These are phyloP conservation scores for Ustilago hordei DNA, from an alignment of 1,284 basidiomycete genomes.

Conservation along the genomic window DNA sequence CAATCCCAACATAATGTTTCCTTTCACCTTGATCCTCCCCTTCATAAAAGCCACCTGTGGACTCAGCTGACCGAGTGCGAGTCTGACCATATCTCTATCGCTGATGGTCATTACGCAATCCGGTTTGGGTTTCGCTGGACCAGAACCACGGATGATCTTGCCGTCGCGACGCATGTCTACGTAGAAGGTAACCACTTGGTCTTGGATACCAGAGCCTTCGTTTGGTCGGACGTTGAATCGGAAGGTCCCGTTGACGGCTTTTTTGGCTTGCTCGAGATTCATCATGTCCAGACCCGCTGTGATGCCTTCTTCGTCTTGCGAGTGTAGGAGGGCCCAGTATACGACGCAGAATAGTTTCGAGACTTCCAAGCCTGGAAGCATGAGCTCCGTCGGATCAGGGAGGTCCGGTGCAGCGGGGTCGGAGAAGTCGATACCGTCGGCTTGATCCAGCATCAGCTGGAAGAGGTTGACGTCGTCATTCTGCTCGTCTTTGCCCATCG, in stretches of 20 bases:
- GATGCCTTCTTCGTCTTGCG: slow-evolving; percentile 46
- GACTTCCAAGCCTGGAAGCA: slow-evolving; percentile 49
- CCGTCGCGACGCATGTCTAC: slow-evolving; percentile 60
- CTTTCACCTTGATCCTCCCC: slow-evolving; percentile 59
- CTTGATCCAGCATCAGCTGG: slow-evolving; percentile 56
- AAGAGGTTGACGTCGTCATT: slow-evolving; percentile 52
- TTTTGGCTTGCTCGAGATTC: slow-evolving; percentile 51
- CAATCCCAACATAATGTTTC: slow-evolving; percentile 61
- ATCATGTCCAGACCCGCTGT: slow-evolving; percentile 58
- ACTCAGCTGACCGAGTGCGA: slow-evolving; percentile 54
- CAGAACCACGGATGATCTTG: slow-evolving; percentile 42
- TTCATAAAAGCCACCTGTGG: slow-evolving; percentile 61
- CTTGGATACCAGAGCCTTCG: slow-evolving; percentile 18
- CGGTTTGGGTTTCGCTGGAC: slow-evolving; percentile 54
- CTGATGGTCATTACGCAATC: slow-evolving; percentile 54
- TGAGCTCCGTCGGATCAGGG: slow-evolving; percentile 45
- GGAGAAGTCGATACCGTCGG: slow-evolving; percentile 56
- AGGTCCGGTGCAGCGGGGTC: slow-evolving; percentile 23
- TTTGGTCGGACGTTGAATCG: slow-evolving; percentile 52
- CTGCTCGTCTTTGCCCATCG: slow-evolving; percentile 27
- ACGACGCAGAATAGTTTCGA: slow-evolving; percentile 47
- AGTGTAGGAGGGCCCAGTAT: slow-evolving; percentile 55
- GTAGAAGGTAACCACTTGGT: slow-evolving; percentile 46
- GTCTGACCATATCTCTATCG: slow-evolving; percentile 60
- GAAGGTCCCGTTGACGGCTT: slow-evolving; percentile 58